Evolutionary conservation across 345 rosid genomes (phyloP), one percentile per base, ranked within the genome.

Genomic region (Citrus trifoliata): DNA sequence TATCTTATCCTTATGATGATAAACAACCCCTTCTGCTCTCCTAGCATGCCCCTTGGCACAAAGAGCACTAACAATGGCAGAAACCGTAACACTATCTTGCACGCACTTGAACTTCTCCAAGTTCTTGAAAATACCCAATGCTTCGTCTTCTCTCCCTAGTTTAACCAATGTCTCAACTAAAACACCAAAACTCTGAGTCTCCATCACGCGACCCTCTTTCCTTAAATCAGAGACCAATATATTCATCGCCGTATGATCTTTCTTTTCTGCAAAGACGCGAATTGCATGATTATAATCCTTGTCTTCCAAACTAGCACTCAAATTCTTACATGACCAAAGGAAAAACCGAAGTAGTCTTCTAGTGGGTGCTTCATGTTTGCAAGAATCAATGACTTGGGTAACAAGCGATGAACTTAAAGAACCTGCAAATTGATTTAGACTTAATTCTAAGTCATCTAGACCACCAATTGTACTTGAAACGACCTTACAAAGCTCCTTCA

Each of bases 121-220:
- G 79, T 89, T 92, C 92, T 92, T 95, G 85, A 92, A 95, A 76
- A 95, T 84, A 24, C 97, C 95, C 84, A 90, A 83, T 13, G 98
- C 98, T 69, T 93, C 94, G 2, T 91, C 98, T 80, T 95, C 93
- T 73, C 85, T 90, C 78, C 94, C 93, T 62, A 90, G 66, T 77
- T 87, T 89, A 83, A 95, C 95, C 79, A 95, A 77, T 19, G 88
- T 82, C 79, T 92, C 94, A 35, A 91, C 93, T 4, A 92, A 87
- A 64, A 91, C 55, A 71, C 85, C 72, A 77, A 92, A 93, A 48
- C 94, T 90, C 62, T 83, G 92, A 37, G 80, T 76, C 55, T 95
- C 97, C 87, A 95, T 81, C 8, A 68, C 82, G 6, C 94, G 85
- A 16, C 85, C 86, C 40, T 88, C 89, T 79, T 88, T 87, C 87